Percentiles rank a stretch among this genome's conserved stretches.
phyloP scores from a whole-genome alignment of 2,329 filamentous ascomycete species.

The Cladosporium sp. region DNA sequence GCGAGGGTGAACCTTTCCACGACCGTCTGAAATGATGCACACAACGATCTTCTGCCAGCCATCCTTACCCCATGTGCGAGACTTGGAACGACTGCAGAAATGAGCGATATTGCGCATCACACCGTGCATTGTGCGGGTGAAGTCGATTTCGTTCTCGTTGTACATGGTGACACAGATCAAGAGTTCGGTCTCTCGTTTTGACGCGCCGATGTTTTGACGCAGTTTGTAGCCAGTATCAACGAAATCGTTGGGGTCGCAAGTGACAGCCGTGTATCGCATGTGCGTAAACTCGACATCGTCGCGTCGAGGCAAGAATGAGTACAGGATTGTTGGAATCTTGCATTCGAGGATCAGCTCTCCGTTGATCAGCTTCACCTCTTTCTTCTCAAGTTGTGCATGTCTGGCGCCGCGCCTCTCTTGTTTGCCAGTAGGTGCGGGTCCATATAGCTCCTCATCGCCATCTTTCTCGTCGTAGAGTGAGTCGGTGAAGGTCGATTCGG shows the following conservation, averaged over 20 bases:
- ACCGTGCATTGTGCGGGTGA: slow-evolving; percentile 96
- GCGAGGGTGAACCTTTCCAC: slow-evolving; percentile 86
- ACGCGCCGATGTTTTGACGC: slow-evolving; percentile 82
- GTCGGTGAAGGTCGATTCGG: slow-evolving; percentile 58
- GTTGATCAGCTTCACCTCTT: slow-evolving; percentile 94
- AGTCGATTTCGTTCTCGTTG: slow-evolving; percentile 95
- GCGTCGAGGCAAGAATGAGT: slow-evolving; percentile 89
- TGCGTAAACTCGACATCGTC: slow-evolving; percentile 97
- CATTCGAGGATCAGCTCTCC: slow-evolving; percentile 96
- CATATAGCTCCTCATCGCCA: slow-evolving; percentile 59
- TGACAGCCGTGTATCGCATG: slow-evolving; percentile 98
- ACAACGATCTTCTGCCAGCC: slow-evolving; percentile 99
- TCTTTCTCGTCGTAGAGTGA: slow-evolving; percentile 58
- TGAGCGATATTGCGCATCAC: slow-evolving; percentile 98
- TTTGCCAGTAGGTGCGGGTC: slow-evolving; percentile 77
- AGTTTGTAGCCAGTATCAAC: slow-evolving; percentile 84
- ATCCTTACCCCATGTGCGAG: slow-evolving; percentile 91
- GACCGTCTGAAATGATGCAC: slow-evolving; percentile 90
- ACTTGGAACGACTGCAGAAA: slow-evolving; percentile 89
- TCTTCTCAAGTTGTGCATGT: slow-evolving; percentile 81
- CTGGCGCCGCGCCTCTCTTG: slow-evolving; percentile 85
- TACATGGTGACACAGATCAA: slow-evolving; percentile 99
- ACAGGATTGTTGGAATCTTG: slow-evolving; percentile 97
- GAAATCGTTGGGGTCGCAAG: slow-evolving; percentile 94
- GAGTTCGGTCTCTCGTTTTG: slow-evolving; percentile 83